Base-by-base conservation (phyloP, 148 eudicot species). In the Silene conica region DNA sequence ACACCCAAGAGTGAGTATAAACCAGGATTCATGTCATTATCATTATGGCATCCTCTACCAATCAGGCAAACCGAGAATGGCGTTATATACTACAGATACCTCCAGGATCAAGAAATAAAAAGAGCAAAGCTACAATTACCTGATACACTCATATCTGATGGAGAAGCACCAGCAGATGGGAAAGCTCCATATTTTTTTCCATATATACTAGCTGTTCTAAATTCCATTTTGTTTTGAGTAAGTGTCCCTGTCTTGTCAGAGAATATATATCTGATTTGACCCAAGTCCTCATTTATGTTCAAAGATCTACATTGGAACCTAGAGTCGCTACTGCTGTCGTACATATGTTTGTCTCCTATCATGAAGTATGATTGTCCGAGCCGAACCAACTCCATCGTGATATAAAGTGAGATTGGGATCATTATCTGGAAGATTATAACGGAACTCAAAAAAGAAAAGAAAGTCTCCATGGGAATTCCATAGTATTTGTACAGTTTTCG, bases 231-330 rank as follows among this genome's bases (percentile, higher is more conserved):
- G 74, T 93, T 93, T 71, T 93, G 95, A 45, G 98, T 93, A 31
- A 93, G 91, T 46, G 98, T 93, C 68, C 98, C 98, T 26, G 98
- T 91, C 85, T 93, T 93, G 76, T 93, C 98, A 2, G 98, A 89
- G 80, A 93, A 91, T 74, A 93, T 80, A 79, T 93, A 93, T 18
- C 97, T 92, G 58, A 93, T 89, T 77, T 93, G 98, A 52, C 98
- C 98, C 80, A 93, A 85, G 83, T 93, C 98, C 89, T 93, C 98
- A 82, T 93, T 91, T 76, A 93, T 93, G 85, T 91, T 93, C 84
- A 93, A 79, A 70, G 98, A 91, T 83, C 98, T 89, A 83, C 98
- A 93, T 83, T 93, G 98, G 79, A 93, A 91, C 85, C 97, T 85
- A 45, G 98, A 85, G 80, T 85, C 65, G 25, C 80, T 82, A 76